A percentile compares a stretch with the other conserved stretches of the same genome.
Evolutionary conservation across 192 early-diverging fungal genomes (phyloP).

Genomic region (Backusella liffmaniae): DNA sequence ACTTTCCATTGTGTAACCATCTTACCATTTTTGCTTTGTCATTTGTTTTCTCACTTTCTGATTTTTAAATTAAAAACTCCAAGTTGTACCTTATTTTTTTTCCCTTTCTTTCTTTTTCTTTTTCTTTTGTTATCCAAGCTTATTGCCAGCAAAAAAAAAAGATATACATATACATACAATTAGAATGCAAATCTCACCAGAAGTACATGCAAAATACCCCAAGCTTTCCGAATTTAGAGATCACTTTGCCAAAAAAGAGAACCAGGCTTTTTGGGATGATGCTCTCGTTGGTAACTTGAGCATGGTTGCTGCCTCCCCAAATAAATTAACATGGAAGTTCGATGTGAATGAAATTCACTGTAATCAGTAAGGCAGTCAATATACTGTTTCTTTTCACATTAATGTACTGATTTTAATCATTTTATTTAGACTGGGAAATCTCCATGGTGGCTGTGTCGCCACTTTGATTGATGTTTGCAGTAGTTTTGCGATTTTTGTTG

Average conservation of each 20-base stretch:
- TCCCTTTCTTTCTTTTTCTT: background rate
- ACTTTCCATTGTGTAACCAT: background rate
- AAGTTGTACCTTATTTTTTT: background rate
- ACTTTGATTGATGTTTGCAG: conserved; percentile 36
- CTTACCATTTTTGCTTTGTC: conserved; percentile 1
- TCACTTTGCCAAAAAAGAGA: background rate
- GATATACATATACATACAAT: background rate
- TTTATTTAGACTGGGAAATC: conserved; percentile 17
- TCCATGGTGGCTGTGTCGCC: conserved; percentile 37
- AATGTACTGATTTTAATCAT: background rate
- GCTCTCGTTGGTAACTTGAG: background rate
- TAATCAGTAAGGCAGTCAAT: conserved; percentile 12
- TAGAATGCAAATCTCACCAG: conserved; percentile 16
- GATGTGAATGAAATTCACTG: conserved; percentile 26
- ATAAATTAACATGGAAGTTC: conserved; percentile 22
- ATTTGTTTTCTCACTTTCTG: conserved; percentile 4
- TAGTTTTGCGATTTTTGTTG: conserved; percentile 19
- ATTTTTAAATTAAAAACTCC: background rate
- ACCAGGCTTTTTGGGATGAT: background rate
- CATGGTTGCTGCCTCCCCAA: conserved; percentile 18
- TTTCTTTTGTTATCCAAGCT: background rate
- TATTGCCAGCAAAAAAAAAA: background rate
- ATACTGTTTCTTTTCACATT: background rate
- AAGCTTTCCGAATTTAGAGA: background rate
- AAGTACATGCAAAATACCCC: conserved; percentile 17